A percentile compares a stretch with the other conserved stretches of the same genome.
Evolutionary conservation across 345 rosid species (phyloP).

Genomic region (Citrus unshiu): DNA sequence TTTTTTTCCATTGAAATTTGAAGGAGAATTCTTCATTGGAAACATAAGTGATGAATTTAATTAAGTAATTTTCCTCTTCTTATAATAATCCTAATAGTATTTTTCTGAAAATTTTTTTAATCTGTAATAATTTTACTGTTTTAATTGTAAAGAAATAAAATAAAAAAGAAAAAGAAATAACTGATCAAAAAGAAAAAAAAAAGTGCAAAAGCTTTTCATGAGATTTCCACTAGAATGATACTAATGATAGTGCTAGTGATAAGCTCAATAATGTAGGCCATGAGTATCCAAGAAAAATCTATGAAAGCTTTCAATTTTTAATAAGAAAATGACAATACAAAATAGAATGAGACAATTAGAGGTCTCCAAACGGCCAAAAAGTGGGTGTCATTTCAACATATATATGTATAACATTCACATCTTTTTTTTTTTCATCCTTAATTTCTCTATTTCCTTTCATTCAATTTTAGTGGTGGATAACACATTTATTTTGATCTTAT

Average conservation of each 20-base stretch:
- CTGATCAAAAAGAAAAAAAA: background rate
- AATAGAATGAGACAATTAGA: slow-evolving; percentile 21
- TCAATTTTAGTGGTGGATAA: background rate
- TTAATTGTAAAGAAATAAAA: no score
- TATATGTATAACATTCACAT: background rate
- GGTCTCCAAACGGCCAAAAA: slow-evolving; percentile 4
- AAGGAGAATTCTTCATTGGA: background rate
- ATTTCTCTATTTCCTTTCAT: background rate
- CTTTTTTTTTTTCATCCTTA: background rate
- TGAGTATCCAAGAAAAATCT: slow-evolving; percentile 24
- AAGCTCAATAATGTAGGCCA: slow-evolving; percentile 21
- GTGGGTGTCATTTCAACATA: background rate
- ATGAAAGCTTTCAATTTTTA: background rate
- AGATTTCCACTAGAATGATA: background rate
- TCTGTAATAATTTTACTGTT: no score
- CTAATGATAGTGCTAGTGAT: background rate
- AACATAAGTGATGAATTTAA: background rate
- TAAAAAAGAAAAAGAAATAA: no score
- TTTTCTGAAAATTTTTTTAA: no score
- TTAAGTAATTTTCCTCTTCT: background rate
- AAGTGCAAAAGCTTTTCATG: background rate
- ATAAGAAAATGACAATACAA: slow-evolving; percentile 19
- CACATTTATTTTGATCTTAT: background rate
- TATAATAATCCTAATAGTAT: no score
- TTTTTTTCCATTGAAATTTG: background rate